These are phyloP conservation scores for Conticribra guillardii DNA, from an alignment of 108 stramenopile species.

Conservation along the genomic window DNA sequence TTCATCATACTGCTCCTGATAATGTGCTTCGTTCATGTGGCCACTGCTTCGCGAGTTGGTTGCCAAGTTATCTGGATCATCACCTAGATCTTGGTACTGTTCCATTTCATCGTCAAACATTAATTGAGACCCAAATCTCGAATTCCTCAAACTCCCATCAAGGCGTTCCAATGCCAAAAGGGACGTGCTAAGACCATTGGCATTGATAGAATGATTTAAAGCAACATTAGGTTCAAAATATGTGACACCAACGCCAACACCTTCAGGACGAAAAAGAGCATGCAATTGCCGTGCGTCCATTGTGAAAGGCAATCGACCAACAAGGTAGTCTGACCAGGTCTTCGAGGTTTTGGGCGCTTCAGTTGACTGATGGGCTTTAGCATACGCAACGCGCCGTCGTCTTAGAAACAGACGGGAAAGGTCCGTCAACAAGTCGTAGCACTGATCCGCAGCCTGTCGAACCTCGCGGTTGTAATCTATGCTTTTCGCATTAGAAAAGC, in stretches of 20 bases:
- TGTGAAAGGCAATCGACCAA: background rate
- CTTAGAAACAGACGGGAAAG: background rate
- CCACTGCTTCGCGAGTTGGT: no score
- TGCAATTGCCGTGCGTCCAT: background rate
- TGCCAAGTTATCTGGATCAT: background rate
- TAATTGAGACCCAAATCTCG: background rate
- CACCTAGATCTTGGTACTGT: background rate
- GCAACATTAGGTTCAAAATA: background rate
- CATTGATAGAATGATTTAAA: background rate
- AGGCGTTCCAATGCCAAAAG: background rate
- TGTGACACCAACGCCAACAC: background rate
- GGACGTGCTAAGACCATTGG: background rate
- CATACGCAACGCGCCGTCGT: background rate
- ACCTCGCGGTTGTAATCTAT: conserved; percentile 59
- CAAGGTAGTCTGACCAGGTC: background rate
- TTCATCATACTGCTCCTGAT: background rate
- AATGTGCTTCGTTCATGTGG: background rate
- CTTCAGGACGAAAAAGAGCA: background rate
- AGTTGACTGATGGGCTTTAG: background rate
- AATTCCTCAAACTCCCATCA: background rate
- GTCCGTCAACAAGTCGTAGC: conserved; percentile 47
- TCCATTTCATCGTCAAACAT: background rate
- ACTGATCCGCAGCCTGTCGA: conserved; percentile 62
- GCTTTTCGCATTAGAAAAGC: conserved; percentile 71
- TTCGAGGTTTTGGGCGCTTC: background rate